Conservation (phyloP, 2,329 filamentous ascomycete genomes). For the Karstenula rhodostoma region DNA sequence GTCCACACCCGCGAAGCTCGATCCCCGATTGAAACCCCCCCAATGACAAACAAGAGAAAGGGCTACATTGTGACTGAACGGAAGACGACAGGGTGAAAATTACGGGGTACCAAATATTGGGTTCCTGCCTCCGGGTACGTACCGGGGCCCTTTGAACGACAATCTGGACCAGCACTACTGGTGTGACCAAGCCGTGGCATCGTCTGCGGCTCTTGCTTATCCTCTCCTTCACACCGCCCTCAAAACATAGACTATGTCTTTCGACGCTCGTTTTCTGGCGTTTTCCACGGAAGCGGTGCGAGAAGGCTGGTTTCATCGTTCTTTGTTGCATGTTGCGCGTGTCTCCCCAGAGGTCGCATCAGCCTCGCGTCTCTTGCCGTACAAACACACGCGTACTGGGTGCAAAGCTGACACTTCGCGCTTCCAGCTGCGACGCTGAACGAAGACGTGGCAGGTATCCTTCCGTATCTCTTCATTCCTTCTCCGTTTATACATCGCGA, state of each 20-base stretch:
- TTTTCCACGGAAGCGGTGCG: background rate
- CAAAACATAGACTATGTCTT: slow-evolving; percentile 3
- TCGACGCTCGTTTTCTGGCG: background rate
- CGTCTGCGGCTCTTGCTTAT: slow-evolving; percentile 7
- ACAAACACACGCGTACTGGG: slow-evolving; percentile 14
- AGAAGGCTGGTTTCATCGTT: background rate
- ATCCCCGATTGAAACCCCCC: background rate
- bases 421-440: slow-evolving; percentile 14
- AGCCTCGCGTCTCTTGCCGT: slow-evolving; percentile 8
- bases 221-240: slow-evolving; percentile 3
- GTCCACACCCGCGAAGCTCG: background rate
- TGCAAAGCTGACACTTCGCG: slow-evolving; percentile 6
- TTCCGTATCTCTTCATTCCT: slow-evolving; percentile 20
- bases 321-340: slow-evolving; percentile 12
- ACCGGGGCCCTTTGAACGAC: slow-evolving; percentile 14
- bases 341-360: slow-evolving; percentile 10
- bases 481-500: slow-evolving; percentile 41
- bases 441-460: slow-evolving; percentile 27
- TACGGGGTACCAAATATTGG: slow-evolving; percentile 11
- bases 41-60: background rate
- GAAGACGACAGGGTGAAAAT: slow-evolving; percentile 8
- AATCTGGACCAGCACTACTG: slow-evolving; percentile 9
- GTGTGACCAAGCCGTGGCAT: slow-evolving; percentile 17
- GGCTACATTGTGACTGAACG: background rate
- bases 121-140: slow-evolving; percentile 12